A percentile compares a stretch with the other conserved stretches of the same genome.
These are phyloP conservation scores for Trichoderma asperelloides DNA, from an alignment of 495 filamentous ascomycete genomes.

Conservation along the genomic window DNA sequence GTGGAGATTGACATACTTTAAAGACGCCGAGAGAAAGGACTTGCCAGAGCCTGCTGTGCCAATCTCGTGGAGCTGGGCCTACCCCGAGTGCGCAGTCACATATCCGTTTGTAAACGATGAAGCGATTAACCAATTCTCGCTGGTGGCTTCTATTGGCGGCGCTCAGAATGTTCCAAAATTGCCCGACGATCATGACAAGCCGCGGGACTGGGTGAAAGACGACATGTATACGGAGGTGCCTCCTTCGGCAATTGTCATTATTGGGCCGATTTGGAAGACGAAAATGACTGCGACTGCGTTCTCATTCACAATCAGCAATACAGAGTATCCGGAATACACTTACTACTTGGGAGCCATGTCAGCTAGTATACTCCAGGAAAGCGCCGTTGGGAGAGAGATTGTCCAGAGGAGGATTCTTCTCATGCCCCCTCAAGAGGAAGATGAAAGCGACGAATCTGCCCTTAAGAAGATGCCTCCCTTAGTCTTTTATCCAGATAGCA, in stretches of 20 bases:
- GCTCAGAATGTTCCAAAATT: background rate
- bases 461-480: background rate
- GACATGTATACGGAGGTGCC: constrained; percentile 1
- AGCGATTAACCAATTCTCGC: background rate
- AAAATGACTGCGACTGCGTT: background rate
- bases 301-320: background rate
- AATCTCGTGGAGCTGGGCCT: background rate
- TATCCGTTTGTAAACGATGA: background rate
- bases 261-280: background rate
- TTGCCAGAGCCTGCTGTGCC: background rate
- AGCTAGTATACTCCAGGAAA: background rate
- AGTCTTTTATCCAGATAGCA: background rate
- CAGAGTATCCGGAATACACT: background rate
- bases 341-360: background rate
- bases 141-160: background rate
- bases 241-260: background rate
- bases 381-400: background rate
- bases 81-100: background rate
- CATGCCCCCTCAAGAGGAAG: background rate
- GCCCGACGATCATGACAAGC: background rate
- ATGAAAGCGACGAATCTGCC: background rate
- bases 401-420: background rate
- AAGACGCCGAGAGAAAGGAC: background rate
- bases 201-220: background rate
- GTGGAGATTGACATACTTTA: background rate